Percentiles rank a stretch among this genome's conserved stretches.
These are phyloP conservation scores for Globisporangium echinulatum DNA, from an alignment of 352 stramenopile genomes.

Conservation along the genomic window DNA sequence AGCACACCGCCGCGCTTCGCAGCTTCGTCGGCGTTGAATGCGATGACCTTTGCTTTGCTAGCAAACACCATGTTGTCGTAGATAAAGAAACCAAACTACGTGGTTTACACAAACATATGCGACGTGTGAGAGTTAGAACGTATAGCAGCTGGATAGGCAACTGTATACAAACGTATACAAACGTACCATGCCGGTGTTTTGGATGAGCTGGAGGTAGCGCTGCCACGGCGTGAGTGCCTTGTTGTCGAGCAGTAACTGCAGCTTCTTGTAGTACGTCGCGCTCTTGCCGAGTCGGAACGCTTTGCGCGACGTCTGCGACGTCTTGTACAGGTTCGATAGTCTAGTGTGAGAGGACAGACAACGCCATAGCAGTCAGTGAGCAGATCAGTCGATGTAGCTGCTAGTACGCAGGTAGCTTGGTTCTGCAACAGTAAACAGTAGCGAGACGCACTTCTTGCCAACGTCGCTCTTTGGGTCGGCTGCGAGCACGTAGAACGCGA, in stretches of 20 bases:
- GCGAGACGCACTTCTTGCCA: conserved; percentile 38
- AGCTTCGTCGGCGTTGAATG: conserved; percentile 58
- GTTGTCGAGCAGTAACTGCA: conserved; percentile 42
- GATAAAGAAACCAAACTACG: conserved; percentile 72
- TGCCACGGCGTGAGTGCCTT: conserved; percentile 24
- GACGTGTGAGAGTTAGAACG: background rate
- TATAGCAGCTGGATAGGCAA: background rate
- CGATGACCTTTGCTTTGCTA: conserved; percentile 69
- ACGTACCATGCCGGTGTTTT: conserved; percentile 69
- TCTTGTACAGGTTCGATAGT: conserved; percentile 73
- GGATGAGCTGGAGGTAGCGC: conserved; percentile 60
- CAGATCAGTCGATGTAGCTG: too few species aligned
- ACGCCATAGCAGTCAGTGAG: too few species aligned
- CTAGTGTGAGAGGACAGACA: conserved; percentile 5
- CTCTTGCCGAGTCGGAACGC: conserved; percentile 84
- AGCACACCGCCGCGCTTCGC: conserved; percentile 62
- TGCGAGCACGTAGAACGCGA: conserved; percentile 75
- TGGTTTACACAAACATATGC: background rate
- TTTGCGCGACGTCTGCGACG: conserved; percentile 77
- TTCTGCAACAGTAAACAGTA: too few species aligned
- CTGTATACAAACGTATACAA: too few species aligned
- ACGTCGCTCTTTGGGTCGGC: conserved; percentile 78
- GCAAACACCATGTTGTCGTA: conserved; percentile 86
- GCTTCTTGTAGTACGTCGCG: conserved; percentile 76
- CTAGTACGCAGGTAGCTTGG: too few species aligned